phyloP scores from a whole-genome alignment of 305 asterid species.

The Fraxinus baroniana region DNA sequence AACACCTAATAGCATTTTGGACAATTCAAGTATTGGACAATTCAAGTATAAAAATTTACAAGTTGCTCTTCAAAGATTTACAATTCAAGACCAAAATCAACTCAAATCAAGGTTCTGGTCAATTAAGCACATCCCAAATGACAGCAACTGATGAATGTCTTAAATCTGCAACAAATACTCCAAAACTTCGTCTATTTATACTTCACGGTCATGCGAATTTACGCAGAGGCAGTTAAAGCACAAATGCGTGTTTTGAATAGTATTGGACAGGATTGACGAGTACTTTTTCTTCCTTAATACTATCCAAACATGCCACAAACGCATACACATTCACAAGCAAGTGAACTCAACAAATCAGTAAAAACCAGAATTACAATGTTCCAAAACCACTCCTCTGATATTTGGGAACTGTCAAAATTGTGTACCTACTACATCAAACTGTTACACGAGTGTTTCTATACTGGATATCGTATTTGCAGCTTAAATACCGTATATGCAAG shows the following conservation, averaged over 20 bases:
- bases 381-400: background rate
- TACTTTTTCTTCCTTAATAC: background rate
- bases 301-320: constrained; percentile 30
- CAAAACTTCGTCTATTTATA: background rate
- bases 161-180: background rate
- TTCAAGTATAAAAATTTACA: background rate
- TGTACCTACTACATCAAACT: constrained; percentile 12
- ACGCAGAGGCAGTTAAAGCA: background rate
- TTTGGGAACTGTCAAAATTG: constrained; percentile 13
- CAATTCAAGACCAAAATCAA: no score
- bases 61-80: background rate
- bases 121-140: background rate
- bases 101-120: background rate
- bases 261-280: background rate
- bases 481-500: no score
- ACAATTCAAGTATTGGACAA: no score
- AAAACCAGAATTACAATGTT: background rate
- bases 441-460: no score
- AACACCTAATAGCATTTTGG: background rate
- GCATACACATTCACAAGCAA: background rate
- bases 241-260: background rate
- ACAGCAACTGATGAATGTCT: background rate
- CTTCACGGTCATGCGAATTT: background rate
- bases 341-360: background rate
- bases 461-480: no score